Evolutionary conservation across 441 rosid species (phyloP).

Genomic region (Erodium texanum): DNA sequence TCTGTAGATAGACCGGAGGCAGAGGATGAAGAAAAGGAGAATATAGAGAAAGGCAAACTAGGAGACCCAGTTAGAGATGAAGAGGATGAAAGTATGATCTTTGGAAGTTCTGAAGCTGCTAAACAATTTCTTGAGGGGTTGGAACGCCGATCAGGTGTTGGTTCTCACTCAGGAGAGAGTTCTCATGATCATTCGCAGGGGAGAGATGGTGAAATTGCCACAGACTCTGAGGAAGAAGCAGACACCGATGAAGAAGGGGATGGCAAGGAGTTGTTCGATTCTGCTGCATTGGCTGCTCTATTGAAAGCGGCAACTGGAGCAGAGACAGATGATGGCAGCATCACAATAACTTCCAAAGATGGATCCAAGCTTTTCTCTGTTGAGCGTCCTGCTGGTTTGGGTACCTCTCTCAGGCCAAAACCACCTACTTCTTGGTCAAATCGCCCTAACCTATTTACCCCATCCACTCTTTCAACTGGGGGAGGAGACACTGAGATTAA

Average conservation of each 20-base stretch:
- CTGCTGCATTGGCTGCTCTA: constrained; percentile 84
- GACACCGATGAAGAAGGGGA: constrained; percentile 48
- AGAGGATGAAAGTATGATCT: constrained; percentile 49
- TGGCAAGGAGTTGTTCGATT: constrained; percentile 75
- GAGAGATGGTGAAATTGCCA: constrained; percentile 66
- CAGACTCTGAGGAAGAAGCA: constrained; percentile 73
- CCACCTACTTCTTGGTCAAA: constrained; percentile 31
- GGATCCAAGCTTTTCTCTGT: constrained; percentile 85
- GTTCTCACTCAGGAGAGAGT: constrained; percentile 42
- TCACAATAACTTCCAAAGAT: constrained; percentile 67
- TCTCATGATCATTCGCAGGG: constrained; percentile 44
- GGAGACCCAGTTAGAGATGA: constrained; percentile 48
- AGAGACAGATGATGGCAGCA: constrained; percentile 46
- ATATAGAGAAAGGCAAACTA: constrained; percentile 25
- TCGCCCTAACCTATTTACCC: constrained; percentile 44
- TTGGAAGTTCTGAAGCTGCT: constrained; percentile 72
- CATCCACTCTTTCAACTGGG: constrained; percentile 31
- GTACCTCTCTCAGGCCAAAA: constrained; percentile 56
- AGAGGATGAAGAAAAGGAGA: neutral
- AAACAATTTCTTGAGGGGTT: constrained; percentile 70
- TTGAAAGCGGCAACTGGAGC: constrained; percentile 81
- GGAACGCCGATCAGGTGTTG: constrained; percentile 40
- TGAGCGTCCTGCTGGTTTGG: constrained; percentile 91
- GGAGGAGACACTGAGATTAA: constrained; percentile 45
- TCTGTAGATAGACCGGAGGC: neutral